Evolutionary conservation across 257 asterid genomes (phyloP), one percentile per base, ranked within the genome.

Genomic region (Solanum sparsipilum): DNA sequence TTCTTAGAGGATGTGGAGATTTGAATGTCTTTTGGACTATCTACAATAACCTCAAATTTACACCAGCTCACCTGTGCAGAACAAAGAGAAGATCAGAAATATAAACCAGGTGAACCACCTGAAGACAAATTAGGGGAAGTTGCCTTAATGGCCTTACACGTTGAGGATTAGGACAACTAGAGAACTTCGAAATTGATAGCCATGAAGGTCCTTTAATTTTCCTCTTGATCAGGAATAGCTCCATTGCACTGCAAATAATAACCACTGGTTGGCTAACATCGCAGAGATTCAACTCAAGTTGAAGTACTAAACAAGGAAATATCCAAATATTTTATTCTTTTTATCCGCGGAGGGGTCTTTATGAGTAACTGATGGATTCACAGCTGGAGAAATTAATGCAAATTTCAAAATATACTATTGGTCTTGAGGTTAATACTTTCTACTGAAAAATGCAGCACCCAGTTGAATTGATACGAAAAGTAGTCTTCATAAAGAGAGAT

Each of bases 41-140:
- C 98, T 84, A 94, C 94, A 84, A 89, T 85, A 87, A 97, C 93
- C 94, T 97, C 99, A 90, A 96, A 95, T 92, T 94, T 96, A 88
- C 99, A 96, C 99, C 99, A 97, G 95, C 99, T 96, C 87, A 95
- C 98, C 98, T 97, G 96, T 88, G 88, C 90, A 91, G 89, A 88
- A 84, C 74, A 76, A 88, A 90, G 83, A 35, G 29, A 84, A 27
- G 84, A 60, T 70, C 34, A 82, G 60, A 39, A 67, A 29, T 41
- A 41, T 41, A 84, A 48, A 39, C 72, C 58, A 21, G 65, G 34
- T 46, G 35, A 76, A 35, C 65, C 9, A 41, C 88, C 85, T 85
- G 83, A 87, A 76, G 86, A 88, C 74, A 85, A 86, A 71, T 35
- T 48, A 65, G 75, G 71, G 75, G 39, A 86, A 73, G 73, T 65